Percentiles rank a stretch among this genome's conserved stretches.
Evolutionary conservation across 2,329 filamentous ascomycete species (phyloP).

Genomic region (Hypocrella siamensis): DNA sequence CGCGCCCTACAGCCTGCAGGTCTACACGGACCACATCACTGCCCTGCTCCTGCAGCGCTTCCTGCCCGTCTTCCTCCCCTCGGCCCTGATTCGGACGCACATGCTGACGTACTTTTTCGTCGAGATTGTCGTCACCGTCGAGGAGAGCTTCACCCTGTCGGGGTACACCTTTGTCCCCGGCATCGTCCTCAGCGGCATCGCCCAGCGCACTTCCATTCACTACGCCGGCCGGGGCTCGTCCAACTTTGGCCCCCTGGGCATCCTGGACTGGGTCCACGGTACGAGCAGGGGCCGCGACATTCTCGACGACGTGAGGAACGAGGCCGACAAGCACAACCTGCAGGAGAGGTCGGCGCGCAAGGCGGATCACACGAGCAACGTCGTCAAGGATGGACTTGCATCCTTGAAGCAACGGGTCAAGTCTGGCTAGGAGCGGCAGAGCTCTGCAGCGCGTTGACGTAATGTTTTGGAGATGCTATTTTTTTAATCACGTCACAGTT

Average conservation of each 20-base stretch:
- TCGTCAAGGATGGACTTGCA: conserved; percentile 12
- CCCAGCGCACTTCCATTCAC: conserved; percentile 21
- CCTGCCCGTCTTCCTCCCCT: conserved; percentile 49
- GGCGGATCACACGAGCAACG: conserved; percentile 16
- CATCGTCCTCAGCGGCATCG: conserved; percentile 35
- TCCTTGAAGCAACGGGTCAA: conserved; percentile 13
- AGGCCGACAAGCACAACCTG: conserved; percentile 40
- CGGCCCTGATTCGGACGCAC: conserved; percentile 50
- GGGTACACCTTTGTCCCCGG: conserved; percentile 48
- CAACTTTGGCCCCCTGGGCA: conserved; percentile 46
- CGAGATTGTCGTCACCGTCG: conserved; percentile 43
- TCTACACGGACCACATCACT: conserved; percentile 53
- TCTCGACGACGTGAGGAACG: conserved; percentile 35
- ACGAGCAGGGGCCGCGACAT: conserved; percentile 36
- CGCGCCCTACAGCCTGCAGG: conserved; percentile 44
- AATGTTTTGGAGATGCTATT: no score
- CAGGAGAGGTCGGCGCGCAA: conserved; percentile 23
- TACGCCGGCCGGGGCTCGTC: conserved; percentile 37
- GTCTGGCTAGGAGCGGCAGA: conserved; percentile 8
- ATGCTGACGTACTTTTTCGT: conserved; percentile 58
- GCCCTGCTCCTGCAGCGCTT: conserved; percentile 47
- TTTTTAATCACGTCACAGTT: no score
- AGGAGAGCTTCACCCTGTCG: conserved; percentile 51
- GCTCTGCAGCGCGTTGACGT: no score
- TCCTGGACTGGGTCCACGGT: conserved; percentile 46